Conservation (phyloP, 2,329 filamentous ascomycete species). For the Elsinoe australis region DNA sequence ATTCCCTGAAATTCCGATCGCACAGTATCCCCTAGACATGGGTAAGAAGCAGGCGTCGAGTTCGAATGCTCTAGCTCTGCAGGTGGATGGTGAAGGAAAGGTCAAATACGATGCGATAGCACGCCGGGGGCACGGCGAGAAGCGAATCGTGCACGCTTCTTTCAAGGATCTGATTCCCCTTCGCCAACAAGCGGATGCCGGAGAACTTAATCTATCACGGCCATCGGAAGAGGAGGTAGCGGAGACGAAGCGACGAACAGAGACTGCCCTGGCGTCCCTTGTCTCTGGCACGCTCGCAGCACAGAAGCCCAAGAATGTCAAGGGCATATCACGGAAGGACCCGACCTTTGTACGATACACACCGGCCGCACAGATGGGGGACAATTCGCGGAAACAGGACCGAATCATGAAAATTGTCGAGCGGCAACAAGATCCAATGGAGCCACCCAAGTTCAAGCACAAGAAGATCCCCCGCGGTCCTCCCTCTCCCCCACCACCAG, state of each 20-base stretch:
- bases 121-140: constrained; percentile 74
- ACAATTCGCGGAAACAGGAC: constrained; percentile 75
- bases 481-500: constrained; percentile 82
- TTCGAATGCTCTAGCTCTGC: constrained; percentile 84
- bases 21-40: constrained; percentile 95
- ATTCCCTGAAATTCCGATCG: constrained; percentile 87
- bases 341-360: constrained; percentile 94
- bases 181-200: constrained; percentile 83
- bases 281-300: constrained; percentile 80
- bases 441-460: constrained; percentile 96
- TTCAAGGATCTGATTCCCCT: constrained; percentile 97
- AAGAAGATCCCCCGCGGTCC: constrained; percentile 95
- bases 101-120: constrained; percentile 96
- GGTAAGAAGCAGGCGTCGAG: constrained; percentile 63
- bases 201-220: constrained; percentile 78
- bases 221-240: constrained; percentile 78
- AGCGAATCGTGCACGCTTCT: constrained; percentile 80
- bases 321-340: constrained; percentile 69
- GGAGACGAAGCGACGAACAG: constrained; percentile 79
- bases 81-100: constrained; percentile 85
- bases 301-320: constrained; percentile 93
- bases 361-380: constrained; percentile 93
- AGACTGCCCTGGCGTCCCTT: constrained; percentile 72
- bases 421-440: constrained; percentile 86
- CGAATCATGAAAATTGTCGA: constrained; percentile 98